These are phyloP conservation scores for Colletotrichum siamense DNA, from an alignment of 2,329 filamentous ascomycete genomes.

Conservation along the genomic window DNA sequence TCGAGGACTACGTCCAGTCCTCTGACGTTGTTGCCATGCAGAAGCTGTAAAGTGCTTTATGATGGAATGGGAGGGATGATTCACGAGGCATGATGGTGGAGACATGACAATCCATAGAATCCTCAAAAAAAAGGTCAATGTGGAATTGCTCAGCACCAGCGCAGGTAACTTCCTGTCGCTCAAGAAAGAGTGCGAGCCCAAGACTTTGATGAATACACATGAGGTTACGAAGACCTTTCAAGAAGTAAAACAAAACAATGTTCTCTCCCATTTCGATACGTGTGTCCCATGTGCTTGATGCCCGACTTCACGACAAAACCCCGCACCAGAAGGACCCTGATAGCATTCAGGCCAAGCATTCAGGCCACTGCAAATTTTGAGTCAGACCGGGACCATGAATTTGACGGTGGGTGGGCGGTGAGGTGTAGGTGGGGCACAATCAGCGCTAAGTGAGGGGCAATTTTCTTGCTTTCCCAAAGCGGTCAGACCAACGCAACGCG, in stretches of 20 bases:
- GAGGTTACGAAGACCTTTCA: constrained; percentile 21
- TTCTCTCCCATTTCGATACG: not conserved
- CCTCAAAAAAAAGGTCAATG: constrained; percentile 21
- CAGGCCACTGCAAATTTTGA: not conserved
- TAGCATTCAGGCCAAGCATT: not conserved
- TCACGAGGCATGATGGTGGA: constrained; percentile 37
- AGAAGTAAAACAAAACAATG: not conserved
- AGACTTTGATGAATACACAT: constrained; percentile 20
- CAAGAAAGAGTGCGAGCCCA: constrained; percentile 13
- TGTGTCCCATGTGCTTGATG: not conserved
- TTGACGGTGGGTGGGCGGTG: not conserved
- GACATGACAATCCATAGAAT: constrained; percentile 24
- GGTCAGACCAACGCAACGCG: constrained; percentile 17
- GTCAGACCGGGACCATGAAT: not conserved
- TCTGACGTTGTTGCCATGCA: constrained; percentile 69
- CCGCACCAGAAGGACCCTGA: not conserved
- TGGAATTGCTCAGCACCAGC: constrained; percentile 15
- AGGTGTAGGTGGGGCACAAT: constrained; percentile 18
- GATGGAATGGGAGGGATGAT: constrained; percentile 24
- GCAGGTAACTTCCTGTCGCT: not conserved
- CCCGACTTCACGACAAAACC: not conserved
- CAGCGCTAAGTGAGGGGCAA: constrained; percentile 19
- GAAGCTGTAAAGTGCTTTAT: constrained; percentile 25
- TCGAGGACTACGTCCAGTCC: constrained; percentile 97
- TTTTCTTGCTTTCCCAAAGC: not conserved